A percentile compares a stretch with the other conserved stretches of the same genome.
These are phyloP conservation scores for Aquilaria yunnanensis DNA, from an alignment of 345 rosid genomes.

Conservation along the genomic window DNA sequence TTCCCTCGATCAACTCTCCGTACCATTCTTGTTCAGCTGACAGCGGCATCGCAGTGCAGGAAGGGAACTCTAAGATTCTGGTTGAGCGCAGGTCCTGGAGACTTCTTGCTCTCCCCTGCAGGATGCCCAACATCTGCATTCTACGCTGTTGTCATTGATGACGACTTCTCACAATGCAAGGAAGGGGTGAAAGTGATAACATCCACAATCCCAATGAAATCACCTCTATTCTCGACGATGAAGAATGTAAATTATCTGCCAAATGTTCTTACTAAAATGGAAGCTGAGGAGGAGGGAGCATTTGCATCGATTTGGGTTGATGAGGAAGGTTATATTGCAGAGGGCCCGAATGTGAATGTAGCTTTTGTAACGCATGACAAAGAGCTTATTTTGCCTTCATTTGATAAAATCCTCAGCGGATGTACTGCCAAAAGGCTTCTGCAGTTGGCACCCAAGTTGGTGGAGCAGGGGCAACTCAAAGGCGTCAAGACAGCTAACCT, in stretches of 20 bases:
- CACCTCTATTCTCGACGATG: conserved; percentile 44
- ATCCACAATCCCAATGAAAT: conserved; percentile 56
- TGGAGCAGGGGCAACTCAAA: conserved; percentile 43
- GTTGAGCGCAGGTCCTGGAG: conserved; percentile 67
- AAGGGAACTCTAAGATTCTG: conserved; percentile 61
- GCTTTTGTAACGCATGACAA: conserved; percentile 48
- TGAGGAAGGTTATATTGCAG: conserved; percentile 47
- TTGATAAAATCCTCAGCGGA: conserved; percentile 58
- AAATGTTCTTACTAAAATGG: conserved; percentile 51
- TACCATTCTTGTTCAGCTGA: conserved; percentile 53
- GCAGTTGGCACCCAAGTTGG: conserved; percentile 45
- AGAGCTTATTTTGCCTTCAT: conserved; percentile 50
- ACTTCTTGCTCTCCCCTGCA: conserved; percentile 60
- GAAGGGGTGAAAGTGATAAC: conserved; percentile 62
- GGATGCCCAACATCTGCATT: conserved; percentile 54
- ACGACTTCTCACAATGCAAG: conserved; percentile 41
- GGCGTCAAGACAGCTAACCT: conserved; percentile 33
- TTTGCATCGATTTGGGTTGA: conserved; percentile 62
- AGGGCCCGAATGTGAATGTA: conserved; percentile 69
- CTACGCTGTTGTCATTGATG: conserved; percentile 59
- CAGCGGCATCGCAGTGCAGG: conserved; percentile 46
- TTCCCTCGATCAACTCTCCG: conserved; percentile 50
- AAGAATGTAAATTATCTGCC: conserved; percentile 70
- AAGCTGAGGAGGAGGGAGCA: conserved; percentile 66
- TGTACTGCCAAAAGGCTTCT: conserved; percentile 75